Percentiles rank a stretch among this genome's conserved stretches.
Conservation (phyloP, 2,329 filamentous ascomycete genomes). For the Botrytis squamosa region DNA sequence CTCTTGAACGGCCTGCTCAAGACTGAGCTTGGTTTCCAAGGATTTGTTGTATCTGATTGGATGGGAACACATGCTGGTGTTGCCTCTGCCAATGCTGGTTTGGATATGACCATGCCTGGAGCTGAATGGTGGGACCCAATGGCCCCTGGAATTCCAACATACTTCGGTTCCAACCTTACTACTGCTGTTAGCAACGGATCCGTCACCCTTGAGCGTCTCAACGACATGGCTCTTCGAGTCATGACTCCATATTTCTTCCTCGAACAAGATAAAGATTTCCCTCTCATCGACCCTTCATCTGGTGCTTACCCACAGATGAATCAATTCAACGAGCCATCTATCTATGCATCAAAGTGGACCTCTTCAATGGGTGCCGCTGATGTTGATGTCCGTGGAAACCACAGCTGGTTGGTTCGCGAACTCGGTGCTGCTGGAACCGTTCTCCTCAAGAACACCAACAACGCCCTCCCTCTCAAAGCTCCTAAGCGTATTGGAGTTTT, state of each 20-base stretch:
- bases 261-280: conserved; percentile 49
- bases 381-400: conserved; percentile 66
- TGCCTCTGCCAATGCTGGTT: conserved; percentile 56
- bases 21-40: conserved; percentile 50
- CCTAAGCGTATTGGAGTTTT: conserved; percentile 49
- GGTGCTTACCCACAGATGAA: conserved; percentile 15
- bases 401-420: conserved; percentile 39
- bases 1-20: conserved; percentile 50
- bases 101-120: conserved; percentile 69
- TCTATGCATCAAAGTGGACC: conserved; percentile 44
- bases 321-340: neutral
- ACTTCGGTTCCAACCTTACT: conserved; percentile 30
- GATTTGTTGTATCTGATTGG: conserved; percentile 67
- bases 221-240: conserved; percentile 50
- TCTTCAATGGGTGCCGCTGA: conserved; percentile 41
- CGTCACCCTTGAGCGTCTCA: conserved; percentile 43
- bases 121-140: conserved; percentile 33
- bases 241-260: conserved; percentile 56
- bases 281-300: conserved; percentile 37
- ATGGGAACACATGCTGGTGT: conserved; percentile 58
- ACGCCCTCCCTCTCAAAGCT: conserved; percentile 58
- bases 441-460: conserved; percentile 59
- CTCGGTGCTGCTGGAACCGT: conserved; percentile 60
- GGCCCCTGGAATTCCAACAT: conserved; percentile 13
- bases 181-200: conserved; percentile 50